Evolutionary conservation across 192 early-diverging fungal species (phyloP).

Genomic region (Geranomyces variabilis): DNA sequence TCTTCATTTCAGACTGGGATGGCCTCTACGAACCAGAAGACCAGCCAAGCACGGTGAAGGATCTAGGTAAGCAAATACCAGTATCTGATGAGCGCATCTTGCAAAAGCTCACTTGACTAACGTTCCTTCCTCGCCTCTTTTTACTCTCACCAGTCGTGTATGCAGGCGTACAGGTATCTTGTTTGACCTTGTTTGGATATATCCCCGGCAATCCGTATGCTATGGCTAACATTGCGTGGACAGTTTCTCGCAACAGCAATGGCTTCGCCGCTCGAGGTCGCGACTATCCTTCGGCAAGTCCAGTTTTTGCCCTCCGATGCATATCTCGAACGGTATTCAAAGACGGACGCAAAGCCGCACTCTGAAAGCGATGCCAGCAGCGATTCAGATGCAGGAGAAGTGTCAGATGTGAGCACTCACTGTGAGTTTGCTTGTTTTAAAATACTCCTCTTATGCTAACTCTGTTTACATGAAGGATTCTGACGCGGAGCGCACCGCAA

Average conservation of each 20-base stretch:
- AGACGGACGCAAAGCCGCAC: neutral
- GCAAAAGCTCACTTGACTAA: neutral
- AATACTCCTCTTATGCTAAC: too few relatives aligned
- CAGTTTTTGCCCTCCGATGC: constrained; percentile 42
- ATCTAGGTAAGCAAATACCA: neutral
- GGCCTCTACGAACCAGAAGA: neutral
- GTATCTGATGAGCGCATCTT: neutral
- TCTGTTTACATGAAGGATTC: too few relatives aligned
- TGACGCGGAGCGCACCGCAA: neutral
- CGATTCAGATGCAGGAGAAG: neutral
- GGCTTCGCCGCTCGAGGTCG: constrained; percentile 41
- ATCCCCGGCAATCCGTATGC: neutral
- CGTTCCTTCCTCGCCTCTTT: neutral
- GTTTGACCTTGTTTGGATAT: neutral
- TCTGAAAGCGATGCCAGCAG: neutral
- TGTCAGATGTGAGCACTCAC: too few relatives aligned
- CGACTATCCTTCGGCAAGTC: constrained; percentile 41
- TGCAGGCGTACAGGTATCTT: constrained; percentile 28
- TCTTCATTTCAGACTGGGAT: constrained; percentile 10
- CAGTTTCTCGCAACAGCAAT: constrained; percentile 29
- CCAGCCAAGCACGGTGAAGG: neutral
- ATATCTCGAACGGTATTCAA: constrained; percentile 28
- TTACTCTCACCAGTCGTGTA: constrained; percentile 14
- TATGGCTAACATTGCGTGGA: neutral
- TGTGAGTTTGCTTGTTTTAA: too few relatives aligned